Evolutionary conservation across 192 early-diverging fungal genomes (phyloP).

Genomic region (Entomortierella beljakovae): DNA sequence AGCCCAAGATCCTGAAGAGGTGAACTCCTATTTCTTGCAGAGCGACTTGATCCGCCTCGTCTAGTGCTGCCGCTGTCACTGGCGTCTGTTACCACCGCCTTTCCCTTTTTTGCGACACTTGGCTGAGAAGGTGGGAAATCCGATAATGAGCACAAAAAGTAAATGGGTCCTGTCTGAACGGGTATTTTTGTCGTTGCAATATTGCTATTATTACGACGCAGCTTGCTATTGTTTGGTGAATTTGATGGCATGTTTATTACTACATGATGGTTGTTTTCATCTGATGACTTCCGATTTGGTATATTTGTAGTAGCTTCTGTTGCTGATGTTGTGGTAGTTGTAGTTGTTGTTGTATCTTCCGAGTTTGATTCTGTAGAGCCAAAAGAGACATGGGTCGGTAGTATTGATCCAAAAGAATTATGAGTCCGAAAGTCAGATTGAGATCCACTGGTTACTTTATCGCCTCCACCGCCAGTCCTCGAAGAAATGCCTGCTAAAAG

Average conservation of each 20-base stretch:
- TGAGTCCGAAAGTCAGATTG: slow-evolving; percentile 1
- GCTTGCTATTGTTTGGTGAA: background rate
- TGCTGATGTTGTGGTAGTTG: background rate
- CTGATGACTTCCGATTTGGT: background rate
- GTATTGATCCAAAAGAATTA: slow-evolving; percentile 27
- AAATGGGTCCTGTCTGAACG: slow-evolving; percentile 60
- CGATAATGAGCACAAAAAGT: slow-evolving; percentile 65
- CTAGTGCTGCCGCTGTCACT: background rate
- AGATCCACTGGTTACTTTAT: background rate
- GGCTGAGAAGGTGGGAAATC: slow-evolving; percentile 54
- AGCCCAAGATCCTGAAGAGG: background rate
- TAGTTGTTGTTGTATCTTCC: slow-evolving; percentile 15
- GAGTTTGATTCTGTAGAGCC: background rate
- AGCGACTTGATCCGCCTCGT: background rate
- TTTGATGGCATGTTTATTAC: slow-evolving; percentile 30
- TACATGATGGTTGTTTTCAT: slow-evolving; percentile 17
- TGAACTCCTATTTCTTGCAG: background rate
- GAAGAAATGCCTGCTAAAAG: slow-evolving; percentile 40
- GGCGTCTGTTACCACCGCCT: slow-evolving; percentile 13
- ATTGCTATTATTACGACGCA: background rate
- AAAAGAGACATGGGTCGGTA: slow-evolving; percentile 26
- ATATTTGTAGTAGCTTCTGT: no score
- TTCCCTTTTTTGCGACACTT: slow-evolving; percentile 31
- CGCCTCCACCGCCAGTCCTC: slow-evolving; percentile 23
- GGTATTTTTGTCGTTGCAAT: slow-evolving; percentile 39